Base-by-base conservation (phyloP, 352 stramenopile genomes). In the Phytophthora chlamydospora region DNA sequence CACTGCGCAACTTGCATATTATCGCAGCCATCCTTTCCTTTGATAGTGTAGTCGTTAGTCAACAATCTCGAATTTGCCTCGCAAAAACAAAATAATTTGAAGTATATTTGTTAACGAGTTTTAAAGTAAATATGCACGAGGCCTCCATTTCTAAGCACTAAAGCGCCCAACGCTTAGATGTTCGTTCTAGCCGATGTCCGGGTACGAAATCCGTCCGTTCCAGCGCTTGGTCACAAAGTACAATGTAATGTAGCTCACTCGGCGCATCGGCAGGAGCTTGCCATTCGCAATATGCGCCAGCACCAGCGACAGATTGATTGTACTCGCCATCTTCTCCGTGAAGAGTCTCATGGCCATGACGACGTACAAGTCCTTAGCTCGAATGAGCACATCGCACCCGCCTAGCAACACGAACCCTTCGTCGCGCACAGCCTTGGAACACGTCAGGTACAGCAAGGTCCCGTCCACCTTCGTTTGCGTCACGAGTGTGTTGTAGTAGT, bases 401-500 rank as follows among this genome's bases (percentile, higher is more conserved):
- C 66, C 66, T 0, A 78, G 66, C 34, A 78, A 10, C 16, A 78
- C 60, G 33, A 78, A 78, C 1, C 69, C 69, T 63, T 78, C 70
- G 36, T 78, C 69, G 2, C 65, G 42, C 16, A 78, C 65, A 14
- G 69, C 53, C 24, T 78, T 78, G 6, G 65, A 61, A 16, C 65
- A 75, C 19, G 70, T 78, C 9, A 78, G 13, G 31, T 63, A 72
- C 38, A 68, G 53, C 0, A 56, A 47, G 34, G 69, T 54, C 10
- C 33, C 36, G 2, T 58, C 46, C n/a, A 53, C 46, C 53, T 61
- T 68, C 13, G 57, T 66, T 19, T 56, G 44, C 6, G 49, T 50
- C 9, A 78, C 53, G 0, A 78, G 35, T 21, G 69, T 78, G 41
- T 72, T 66, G 65, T 78, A 78, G 57, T 78, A 78, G 57, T 78